Base-by-base conservation (phyloP, 768 basidiomycete species). In the Rhodocollybia butyracea region DNA sequence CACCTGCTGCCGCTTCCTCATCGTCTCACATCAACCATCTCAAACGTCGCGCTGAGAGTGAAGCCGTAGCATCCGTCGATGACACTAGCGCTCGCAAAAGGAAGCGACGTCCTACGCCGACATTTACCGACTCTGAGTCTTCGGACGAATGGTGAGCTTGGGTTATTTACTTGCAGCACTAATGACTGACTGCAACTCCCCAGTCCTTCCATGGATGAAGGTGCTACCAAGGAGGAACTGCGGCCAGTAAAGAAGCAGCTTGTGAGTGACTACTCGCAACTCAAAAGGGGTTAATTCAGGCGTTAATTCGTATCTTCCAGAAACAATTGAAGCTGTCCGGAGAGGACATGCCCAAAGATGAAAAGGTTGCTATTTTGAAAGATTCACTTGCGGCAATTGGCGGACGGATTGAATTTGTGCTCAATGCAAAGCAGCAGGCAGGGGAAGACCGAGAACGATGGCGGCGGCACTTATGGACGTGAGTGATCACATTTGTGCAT, bases 401-500 rank as follows among this genome's bases (percentile, higher is more conserved):
- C 32, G 83, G 85, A 59, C 86, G 94, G 42, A 98, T 99, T 63
- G 94, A 97, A 63, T 68, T 71, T 40, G 92, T 98, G 2, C 78
- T 96, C 27, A 82, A 81, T 50, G 66, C 81, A 34, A 94, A 95
- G 69, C 80, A 84, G 59, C 80, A 84, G 4, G 80, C 82, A 39
- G 94, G 94, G 13, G 88, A 91, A 70, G 89, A 96, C 63, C 77
- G 82, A 19, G 87, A 88, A 66, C 79, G 91, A 67, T 97, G 94
- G 94, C 81, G 90, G 58, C 83, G 91, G 60, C 93, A 97, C 75
- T 78, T 95, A n/a, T 97, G 94, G 94, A 91, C 93, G 92, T 95
- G 72, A 70, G 93, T 89, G 32, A 40, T 41, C 41, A 36, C 11
- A 26, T 32, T 19, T 41, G 27, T 54, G 56, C 42, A 30, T 46